These are phyloP conservation scores for Clohesyomyces aquaticus DNA, from an alignment of 495 filamentous ascomycete genomes.

Conservation along the genomic window DNA sequence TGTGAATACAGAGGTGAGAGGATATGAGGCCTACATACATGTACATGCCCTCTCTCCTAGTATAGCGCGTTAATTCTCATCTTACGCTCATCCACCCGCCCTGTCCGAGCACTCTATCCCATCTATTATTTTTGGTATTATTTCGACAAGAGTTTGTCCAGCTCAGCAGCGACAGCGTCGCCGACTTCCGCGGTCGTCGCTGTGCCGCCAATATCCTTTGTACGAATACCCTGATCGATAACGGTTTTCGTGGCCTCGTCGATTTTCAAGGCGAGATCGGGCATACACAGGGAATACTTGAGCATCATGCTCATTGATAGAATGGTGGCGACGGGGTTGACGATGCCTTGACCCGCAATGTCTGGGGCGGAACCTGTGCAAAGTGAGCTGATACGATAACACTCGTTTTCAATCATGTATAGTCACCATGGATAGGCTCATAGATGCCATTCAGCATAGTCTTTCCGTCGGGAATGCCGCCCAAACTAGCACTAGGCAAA, in stretches of 20 bases:
- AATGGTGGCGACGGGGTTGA: slow-evolving; percentile 79
- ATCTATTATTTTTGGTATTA: not conserved
- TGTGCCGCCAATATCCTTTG: slow-evolving; percentile 77
- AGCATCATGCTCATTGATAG: slow-evolving; percentile 92
- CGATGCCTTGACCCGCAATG: slow-evolving; percentile 85
- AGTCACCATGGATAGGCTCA: slow-evolving; percentile 93
- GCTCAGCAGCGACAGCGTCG: slow-evolving; percentile 74
- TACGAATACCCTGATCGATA: slow-evolving; percentile 73
- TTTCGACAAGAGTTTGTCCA: slow-evolving; percentile 58
- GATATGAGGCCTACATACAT: too few relatives aligned
- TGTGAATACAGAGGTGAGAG: too few relatives aligned
- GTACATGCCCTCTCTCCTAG: too few relatives aligned
- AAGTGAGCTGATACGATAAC: not conserved
- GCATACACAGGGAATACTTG: slow-evolving; percentile 80
- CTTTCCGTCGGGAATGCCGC: slow-evolving; percentile 82
- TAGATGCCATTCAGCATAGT: slow-evolving; percentile 83
- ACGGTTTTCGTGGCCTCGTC: slow-evolving; percentile 80
- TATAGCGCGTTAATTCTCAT: too few relatives aligned
- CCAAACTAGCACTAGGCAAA: slow-evolving; percentile 85
- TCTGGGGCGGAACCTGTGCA: slow-evolving; percentile 65
- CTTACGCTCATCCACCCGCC: not conserved
- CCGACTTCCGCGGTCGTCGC: slow-evolving; percentile 77
- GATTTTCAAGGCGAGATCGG: slow-evolving; percentile 69
- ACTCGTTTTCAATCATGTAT: not conserved
- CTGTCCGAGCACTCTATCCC: not conserved